Evolutionary conservation across 2,329 filamentous ascomycete genomes (phyloP).

Genomic region (Clonostachys byssicola): DNA sequence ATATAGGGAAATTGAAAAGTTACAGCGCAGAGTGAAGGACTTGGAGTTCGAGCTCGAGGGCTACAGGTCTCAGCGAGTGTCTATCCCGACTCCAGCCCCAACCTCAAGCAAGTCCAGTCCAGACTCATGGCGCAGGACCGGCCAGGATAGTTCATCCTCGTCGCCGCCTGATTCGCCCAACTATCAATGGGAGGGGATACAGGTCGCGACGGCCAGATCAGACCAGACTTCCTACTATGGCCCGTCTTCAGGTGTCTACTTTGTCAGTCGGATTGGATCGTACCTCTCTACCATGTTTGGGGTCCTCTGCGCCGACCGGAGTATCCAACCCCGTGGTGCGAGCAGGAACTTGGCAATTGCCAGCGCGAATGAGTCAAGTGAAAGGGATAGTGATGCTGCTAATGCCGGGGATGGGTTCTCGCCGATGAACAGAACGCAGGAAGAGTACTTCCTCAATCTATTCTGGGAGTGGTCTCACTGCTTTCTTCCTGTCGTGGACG

Average conservation of each 20-base stretch:
- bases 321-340: conserved; percentile 7
- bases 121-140: neutral
- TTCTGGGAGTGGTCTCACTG: conserved; percentile 6
- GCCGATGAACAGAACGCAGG: conserved; percentile 28
- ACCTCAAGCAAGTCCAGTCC: conserved; percentile 1
- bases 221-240: conserved; percentile 35
- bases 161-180: neutral
- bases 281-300: conserved; percentile 26
- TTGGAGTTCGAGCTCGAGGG: conserved; percentile 15
- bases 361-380: neutral
- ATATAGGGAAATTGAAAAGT: conserved; percentile 23
- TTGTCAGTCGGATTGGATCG: conserved; percentile 31
- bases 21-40: conserved; percentile 21
- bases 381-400: neutral
- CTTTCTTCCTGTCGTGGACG: conserved; percentile 2
- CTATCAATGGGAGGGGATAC: conserved; percentile 21
- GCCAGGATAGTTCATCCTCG: too few species aligned
- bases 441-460: conserved; percentile 26
- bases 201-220: conserved; percentile 24
- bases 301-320: conserved; percentile 10
- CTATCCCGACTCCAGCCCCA: conserved; percentile 4
- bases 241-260: conserved; percentile 37
- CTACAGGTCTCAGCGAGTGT: conserved; percentile 2
- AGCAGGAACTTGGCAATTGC: conserved; percentile 4
- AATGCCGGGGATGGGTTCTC: neutral